phyloP scores from a whole-genome alignment of 768 basidiomycete genomes.

The Hortiboletus flavorubellus region DNA sequence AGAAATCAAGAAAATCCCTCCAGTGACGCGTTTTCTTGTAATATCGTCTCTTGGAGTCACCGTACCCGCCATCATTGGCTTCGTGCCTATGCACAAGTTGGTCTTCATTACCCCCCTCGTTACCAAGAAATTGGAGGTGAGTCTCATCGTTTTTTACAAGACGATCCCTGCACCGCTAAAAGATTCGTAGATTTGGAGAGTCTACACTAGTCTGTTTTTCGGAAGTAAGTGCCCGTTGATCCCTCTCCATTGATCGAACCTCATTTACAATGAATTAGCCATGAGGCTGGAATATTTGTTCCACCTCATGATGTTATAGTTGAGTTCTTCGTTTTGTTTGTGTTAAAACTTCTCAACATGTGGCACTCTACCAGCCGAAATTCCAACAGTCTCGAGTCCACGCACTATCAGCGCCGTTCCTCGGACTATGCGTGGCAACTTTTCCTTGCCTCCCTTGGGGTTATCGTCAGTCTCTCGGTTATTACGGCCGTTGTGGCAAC shows the following conservation, averaged over 20 bases:
- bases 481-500: neutral
- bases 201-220: conserved; percentile 70
- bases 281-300: conserved; percentile 36
- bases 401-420: conserved; percentile 54
- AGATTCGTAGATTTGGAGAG: conserved; percentile 61
- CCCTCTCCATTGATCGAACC: neutral
- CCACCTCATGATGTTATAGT: conserved; percentile 43
- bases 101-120: conserved; percentile 51
- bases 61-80: conserved; percentile 49
- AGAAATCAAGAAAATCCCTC: conserved; percentile 79
- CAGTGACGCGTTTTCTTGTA: conserved; percentile 71
- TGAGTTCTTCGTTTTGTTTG: conserved; percentile 16
- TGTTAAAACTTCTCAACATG: neutral
- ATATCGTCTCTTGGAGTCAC: conserved; percentile 60
- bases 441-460: conserved; percentile 47
- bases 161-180: neutral
- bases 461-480: conserved; percentile 50
- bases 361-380: conserved; percentile 50
- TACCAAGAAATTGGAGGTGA: conserved; percentile 51
- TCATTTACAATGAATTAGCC: conserved; percentile 18
- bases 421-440: conserved; percentile 80
- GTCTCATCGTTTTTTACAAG: neutral
- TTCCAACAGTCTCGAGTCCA: conserved; percentile 59
- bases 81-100: conserved; percentile 52
- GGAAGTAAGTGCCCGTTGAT: conserved; percentile 43